Evolutionary conservation across 2,329 filamentous ascomycete genomes (phyloP).

Genomic region (Cercospora brassicicola): DNA sequence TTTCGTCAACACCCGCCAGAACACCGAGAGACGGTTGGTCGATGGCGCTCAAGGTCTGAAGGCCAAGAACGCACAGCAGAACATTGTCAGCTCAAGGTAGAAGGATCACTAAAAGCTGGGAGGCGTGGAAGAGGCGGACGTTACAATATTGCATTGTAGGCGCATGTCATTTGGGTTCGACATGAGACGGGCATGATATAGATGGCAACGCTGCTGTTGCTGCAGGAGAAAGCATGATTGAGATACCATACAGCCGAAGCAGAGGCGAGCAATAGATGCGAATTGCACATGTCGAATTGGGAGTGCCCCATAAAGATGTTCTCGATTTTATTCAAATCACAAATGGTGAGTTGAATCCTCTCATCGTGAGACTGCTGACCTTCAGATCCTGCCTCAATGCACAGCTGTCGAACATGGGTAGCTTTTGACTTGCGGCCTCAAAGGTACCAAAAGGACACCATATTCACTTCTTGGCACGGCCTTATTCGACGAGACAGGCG

Average conservation of each 20-base stretch:
- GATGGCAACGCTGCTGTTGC: neutral
- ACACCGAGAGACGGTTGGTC: slow-evolving; percentile 63
- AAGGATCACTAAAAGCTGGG: neutral
- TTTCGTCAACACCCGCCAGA: slow-evolving; percentile 80
- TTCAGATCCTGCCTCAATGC: no score
- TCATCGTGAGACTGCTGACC: neutral
- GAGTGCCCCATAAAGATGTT: neutral
- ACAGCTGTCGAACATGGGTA: neutral
- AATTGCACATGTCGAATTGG: neutral
- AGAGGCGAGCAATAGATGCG: slow-evolving; percentile 2
- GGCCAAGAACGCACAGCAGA: slow-evolving; percentile 31
- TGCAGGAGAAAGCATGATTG: neutral
- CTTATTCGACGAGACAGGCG: no score
- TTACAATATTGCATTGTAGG: slow-evolving; percentile 1
- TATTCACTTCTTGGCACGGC: no score
- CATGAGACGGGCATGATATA: neutral
- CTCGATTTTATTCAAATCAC: neutral
- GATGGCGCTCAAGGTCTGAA: slow-evolving; percentile 63
- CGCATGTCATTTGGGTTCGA: neutral
- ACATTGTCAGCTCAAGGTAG: slow-evolving; percentile 14
- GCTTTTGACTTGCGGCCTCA: neutral
- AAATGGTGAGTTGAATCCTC: neutral
- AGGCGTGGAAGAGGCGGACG: neutral
- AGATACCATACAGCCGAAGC: slow-evolving; percentile 5
- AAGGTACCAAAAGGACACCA: neutral